These are phyloP conservation scores for Hemisphaericaspora xylanilytica DNA, from an alignment of 1,139 yeast genomes.

Conservation along the genomic window DNA sequence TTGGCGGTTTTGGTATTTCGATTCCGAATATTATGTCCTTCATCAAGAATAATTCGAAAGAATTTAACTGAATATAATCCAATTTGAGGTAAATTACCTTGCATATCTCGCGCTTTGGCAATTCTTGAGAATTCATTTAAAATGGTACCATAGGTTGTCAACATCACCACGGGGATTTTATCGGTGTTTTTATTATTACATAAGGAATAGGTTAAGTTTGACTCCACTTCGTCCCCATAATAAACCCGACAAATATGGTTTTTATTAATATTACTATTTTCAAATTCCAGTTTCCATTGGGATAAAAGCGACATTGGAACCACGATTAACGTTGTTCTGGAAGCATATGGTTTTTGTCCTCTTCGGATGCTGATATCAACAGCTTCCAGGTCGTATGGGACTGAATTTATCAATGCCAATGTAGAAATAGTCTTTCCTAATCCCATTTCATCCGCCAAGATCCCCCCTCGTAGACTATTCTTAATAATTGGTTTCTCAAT, in stretches of 20 bases:
- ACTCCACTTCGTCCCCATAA: slow-evolving; percentile 64
- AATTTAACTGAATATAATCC: slow-evolving; percentile 76
- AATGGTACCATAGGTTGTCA: slow-evolving; percentile 89
- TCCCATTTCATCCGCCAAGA: slow-evolving; percentile 97
- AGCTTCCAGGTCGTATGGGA: slow-evolving; percentile 44
- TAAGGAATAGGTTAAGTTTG: slow-evolving; percentile 44
- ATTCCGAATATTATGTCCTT: slow-evolving; percentile 88
- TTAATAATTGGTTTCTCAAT: slow-evolving; percentile 61
- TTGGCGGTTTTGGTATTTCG: slow-evolving; percentile 77
- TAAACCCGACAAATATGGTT: slow-evolving; percentile 55
- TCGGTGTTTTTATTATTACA: slow-evolving; percentile 28
- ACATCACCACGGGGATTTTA: slow-evolving; percentile 64
- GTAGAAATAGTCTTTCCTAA: slow-evolving; percentile 90
- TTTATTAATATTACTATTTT: slow-evolving; percentile 50
- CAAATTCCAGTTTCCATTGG: slow-evolving; percentile 89
- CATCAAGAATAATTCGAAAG: slow-evolving; percentile 81
- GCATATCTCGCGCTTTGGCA: slow-evolving; percentile 27
- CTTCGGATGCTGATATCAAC: slow-evolving; percentile 2
- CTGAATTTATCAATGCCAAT: slow-evolving; percentile 65
- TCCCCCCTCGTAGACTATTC: slow-evolving; percentile 71
- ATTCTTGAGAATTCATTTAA: slow-evolving; percentile 63
- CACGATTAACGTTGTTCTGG: slow-evolving; percentile 70
- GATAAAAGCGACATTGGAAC: slow-evolving; percentile 89
- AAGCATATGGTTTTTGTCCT: slow-evolving; percentile 49
- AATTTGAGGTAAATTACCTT: slow-evolving; percentile 31